A percentile compares a stretch with the other conserved stretches of the same genome.
Conservation (phyloP, 2,329 filamentous ascomycete genomes). For the Rachicladosporium sp. region DNA sequence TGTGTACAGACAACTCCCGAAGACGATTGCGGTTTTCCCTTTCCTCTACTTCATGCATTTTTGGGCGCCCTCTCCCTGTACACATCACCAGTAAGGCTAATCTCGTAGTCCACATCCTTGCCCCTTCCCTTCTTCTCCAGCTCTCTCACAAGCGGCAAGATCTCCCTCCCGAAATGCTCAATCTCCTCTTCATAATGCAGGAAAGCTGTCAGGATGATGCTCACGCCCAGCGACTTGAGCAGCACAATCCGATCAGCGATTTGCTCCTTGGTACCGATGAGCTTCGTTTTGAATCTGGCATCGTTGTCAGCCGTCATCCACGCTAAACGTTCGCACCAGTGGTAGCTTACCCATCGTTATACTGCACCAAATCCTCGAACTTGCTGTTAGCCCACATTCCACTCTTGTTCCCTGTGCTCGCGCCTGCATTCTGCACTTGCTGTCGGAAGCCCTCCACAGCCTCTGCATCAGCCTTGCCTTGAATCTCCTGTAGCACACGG, state of each 20-base stretch:
- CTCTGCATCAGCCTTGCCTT: conserved; percentile 40
- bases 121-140: conserved; percentile 37
- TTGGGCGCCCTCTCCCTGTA: conserved; percentile 23
- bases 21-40: too few species aligned
- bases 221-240: conserved; percentile 33
- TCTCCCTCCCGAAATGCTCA: conserved; percentile 35
- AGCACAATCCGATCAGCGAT: conserved; percentile 39
- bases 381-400: conserved; percentile 44
- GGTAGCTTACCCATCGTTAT: conserved; percentile 34
- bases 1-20: too few species aligned
- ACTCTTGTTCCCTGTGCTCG: conserved; percentile 34
- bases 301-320: too few species aligned
- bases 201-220: conserved; percentile 36
- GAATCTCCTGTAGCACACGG: conserved; percentile 38
- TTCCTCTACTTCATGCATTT: too few species aligned
- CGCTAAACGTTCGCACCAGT: too few species aligned
- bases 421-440: conserved; percentile 39
- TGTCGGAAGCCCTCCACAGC: conserved; percentile 39
- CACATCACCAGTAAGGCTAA: conserved; percentile 36
- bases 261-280: conserved; percentile 41
- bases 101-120: conserved; percentile 35
- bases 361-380: conserved; percentile 42
- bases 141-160: conserved; percentile 36
- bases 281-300: conserved; percentile 37
- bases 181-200: conserved; percentile 43